Evolutionary conservation across 495 filamentous ascomycete species (phyloP).

Genomic region (Xeromyces bisporus): DNA sequence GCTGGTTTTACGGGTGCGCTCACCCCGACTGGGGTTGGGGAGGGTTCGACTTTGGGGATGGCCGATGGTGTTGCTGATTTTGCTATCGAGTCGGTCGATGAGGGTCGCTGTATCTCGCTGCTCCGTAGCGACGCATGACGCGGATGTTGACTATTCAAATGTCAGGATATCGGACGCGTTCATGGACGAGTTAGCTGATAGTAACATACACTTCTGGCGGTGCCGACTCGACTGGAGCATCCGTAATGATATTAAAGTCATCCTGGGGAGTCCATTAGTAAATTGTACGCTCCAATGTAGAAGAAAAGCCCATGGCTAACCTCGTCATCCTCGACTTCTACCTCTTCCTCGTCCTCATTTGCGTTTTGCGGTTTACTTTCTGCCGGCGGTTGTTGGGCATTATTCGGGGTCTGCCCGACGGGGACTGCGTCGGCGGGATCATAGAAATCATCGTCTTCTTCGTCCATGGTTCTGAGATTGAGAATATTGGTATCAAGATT

Average conservation of each 20-base stretch:
- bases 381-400: slow-evolving; percentile 8
- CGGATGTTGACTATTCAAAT: slow-evolving; percentile 25
- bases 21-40: slow-evolving; percentile 25
- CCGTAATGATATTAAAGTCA: slow-evolving; percentile 93
- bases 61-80: slow-evolving; percentile 19
- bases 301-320: slow-evolving; percentile 33
- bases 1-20: slow-evolving; percentile 15
- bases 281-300: too few relatives aligned
- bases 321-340: slow-evolving; percentile 53
- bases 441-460: slow-evolving; percentile 39
- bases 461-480: slow-evolving; percentile 26
- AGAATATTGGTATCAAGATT: too few relatives aligned
- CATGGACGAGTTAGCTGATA: neutral
- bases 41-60: slow-evolving; percentile 26
- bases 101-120: slow-evolving; percentile 47
- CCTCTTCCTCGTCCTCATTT: slow-evolving; percentile 58
- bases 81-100: slow-evolving; percentile 31
- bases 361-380: slow-evolving; percentile 38
- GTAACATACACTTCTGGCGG: slow-evolving; percentile 39
- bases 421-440: slow-evolving; percentile 31
- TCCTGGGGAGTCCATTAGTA: slow-evolving; percentile 17
- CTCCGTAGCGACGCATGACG: slow-evolving; percentile 36
- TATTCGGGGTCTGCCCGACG: slow-evolving; percentile 11
- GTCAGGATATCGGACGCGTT: neutral
- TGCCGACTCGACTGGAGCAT: slow-evolving; percentile 59